Percentiles rank a stretch among this genome's conserved stretches.
phyloP scores from a whole-genome alignment of 1,284 basidiomycete species.

The Austropuccinia psidii region DNA sequence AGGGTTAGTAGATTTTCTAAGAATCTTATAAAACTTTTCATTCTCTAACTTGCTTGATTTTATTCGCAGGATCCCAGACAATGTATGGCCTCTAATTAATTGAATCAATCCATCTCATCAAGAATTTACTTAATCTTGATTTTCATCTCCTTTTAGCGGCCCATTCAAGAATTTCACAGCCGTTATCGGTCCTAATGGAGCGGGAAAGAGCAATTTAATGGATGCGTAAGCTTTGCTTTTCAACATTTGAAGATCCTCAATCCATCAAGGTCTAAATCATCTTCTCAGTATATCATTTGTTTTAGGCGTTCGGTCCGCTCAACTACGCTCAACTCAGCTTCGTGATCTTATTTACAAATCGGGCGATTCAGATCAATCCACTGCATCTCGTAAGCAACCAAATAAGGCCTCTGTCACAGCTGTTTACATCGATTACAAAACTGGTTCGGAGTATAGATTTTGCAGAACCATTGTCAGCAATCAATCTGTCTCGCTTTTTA shows the following conservation, averaged over 20 bases:
- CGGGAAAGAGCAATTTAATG: constrained; percentile 98
- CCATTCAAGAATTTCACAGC: constrained; percentile 90
- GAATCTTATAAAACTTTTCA: neutral
- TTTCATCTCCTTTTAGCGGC: constrained; percentile 49
- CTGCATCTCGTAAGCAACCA: constrained; percentile 21
- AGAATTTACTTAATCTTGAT: neutral
- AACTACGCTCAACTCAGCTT: constrained; percentile 84
- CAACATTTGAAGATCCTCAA: neutral
- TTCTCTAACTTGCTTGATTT: neutral
- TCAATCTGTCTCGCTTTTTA: neutral
- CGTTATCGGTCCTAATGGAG: constrained; percentile 96
- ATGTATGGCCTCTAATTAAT: neutral
- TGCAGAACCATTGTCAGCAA: constrained; percentile 39
- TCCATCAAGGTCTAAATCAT: neutral
- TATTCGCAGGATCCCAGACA: neutral
- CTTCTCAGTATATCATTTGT: constrained; percentile 74
- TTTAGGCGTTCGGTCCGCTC: constrained; percentile 85
- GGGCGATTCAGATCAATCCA: constrained; percentile 16
- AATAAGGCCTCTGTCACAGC: constrained; percentile 46
- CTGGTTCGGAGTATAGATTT: constrained; percentile 45
- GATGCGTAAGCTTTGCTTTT: constrained; percentile 57
- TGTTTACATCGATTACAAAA: constrained; percentile 44
- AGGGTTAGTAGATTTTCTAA: constrained; percentile 1
- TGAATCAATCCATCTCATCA: neutral
- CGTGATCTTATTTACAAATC: constrained; percentile 94